Evolutionary conservation across 352 stramenopile species (phyloP), one percentile per base, ranked within the genome.

Genomic region (Peronospora tabacina): DNA sequence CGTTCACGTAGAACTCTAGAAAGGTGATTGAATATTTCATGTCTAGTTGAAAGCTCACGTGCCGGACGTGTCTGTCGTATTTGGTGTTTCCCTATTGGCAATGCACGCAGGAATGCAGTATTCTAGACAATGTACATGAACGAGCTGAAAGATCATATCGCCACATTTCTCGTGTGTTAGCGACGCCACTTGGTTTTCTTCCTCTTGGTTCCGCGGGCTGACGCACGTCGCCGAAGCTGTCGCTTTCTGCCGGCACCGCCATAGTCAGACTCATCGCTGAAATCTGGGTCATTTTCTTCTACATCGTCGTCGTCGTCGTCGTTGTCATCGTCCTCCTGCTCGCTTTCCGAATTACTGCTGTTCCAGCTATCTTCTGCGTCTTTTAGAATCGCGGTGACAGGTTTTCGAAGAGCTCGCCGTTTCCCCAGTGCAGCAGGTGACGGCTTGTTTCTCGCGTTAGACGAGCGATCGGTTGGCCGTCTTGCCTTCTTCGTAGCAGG

Each of bases 251-350:
- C 52, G 16, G 44, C 42, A 22, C 49, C 52, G 16, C 64, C 63
- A 66, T 64, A 85, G 34, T 87, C 68, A 4, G 62, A 68, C 19
- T 65, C 62, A 42, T 61, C 58, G 19, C 57, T 70, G 22, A 55
- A 42, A 22, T 84, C 69, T 1, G 82, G 70, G 0, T 87, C 77
- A 10, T 87, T 73, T 1, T 85, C 74, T 3, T 84, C 75, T 4
- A 76, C 63, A 0, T 72, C 75, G 1, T 84, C 74, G 0, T 87
- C 77, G 5, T 89, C 63, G 0, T 72, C 75, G 1, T 84, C 74
- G 0, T 87, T 75, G 5, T 89, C 72, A 0, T 86, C 76, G 0
- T 84, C 74, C 3, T 75, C 64, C 2, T 71, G 64, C 12, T 76
- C 66, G 44, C 57, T 74, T 32, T 66, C 70, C 10, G 63, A 77